These are phyloP conservation scores for Globisporangium orthogonon DNA, from an alignment of 352 stramenopile species.

Conservation along the genomic window DNA sequence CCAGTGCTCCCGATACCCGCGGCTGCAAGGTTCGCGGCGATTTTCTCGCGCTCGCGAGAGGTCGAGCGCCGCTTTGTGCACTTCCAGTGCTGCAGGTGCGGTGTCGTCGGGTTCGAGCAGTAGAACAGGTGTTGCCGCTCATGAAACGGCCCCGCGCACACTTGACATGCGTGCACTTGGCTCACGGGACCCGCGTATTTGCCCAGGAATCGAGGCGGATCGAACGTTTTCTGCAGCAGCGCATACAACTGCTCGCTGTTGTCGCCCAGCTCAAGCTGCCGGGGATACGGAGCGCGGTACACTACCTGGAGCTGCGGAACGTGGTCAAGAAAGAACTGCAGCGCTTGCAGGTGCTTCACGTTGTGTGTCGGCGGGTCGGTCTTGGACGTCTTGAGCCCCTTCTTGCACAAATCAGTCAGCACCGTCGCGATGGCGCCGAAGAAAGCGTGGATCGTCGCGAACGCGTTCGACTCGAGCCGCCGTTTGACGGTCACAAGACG, in stretches of 20 bases:
- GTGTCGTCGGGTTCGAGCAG: slow-evolving; percentile 30
- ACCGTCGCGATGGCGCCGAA: slow-evolving; percentile 32
- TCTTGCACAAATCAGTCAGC: slow-evolving; percentile 47
- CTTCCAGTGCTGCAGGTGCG: slow-evolving; percentile 70
- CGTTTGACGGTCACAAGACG: slow-evolving; percentile 38
- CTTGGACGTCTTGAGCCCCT: slow-evolving; percentile 40
- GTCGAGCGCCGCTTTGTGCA: slow-evolving; percentile 59
- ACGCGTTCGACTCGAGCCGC: slow-evolving; percentile 29
- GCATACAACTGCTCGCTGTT: slow-evolving; percentile 45
- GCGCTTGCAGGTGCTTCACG: slow-evolving; percentile 53
- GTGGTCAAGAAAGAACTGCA: slow-evolving; percentile 64
- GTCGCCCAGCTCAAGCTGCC: slow-evolving; percentile 26
- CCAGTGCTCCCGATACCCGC: neutral
- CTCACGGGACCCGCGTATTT: slow-evolving; percentile 55
- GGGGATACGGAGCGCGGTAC: slow-evolving; percentile 23
- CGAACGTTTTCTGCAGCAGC: slow-evolving; percentile 46
- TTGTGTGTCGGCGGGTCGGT: slow-evolving; percentile 44
- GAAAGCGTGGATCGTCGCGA: slow-evolving; percentile 28
- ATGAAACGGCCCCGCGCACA: slow-evolving; percentile 70
- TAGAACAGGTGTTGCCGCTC: slow-evolving; percentile 77
- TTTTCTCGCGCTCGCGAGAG: slow-evolving; percentile 15
- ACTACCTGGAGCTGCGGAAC: slow-evolving; percentile 56
- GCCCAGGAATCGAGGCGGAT: slow-evolving; percentile 41
- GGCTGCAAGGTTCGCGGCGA: slow-evolving; percentile 14
- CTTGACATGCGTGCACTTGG: slow-evolving; percentile 45